Conservation (phyloP, 805 yeast species). For the Saitoella complicata region DNA sequence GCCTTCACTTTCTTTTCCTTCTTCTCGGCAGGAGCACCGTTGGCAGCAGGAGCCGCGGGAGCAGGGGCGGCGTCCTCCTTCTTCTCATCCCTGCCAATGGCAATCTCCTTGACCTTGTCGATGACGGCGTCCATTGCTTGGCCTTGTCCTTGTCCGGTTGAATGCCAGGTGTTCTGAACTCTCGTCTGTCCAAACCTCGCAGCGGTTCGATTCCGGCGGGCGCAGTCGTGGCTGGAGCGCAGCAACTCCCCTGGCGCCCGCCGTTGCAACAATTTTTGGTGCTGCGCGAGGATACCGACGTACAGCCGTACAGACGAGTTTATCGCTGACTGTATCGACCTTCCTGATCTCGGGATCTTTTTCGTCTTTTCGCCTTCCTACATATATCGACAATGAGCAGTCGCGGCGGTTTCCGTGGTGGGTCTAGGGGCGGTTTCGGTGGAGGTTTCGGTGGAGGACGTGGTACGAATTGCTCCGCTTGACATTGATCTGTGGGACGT, state of each 20-base stretch:
- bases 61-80: slow-evolving; percentile 13
- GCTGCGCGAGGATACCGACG: too few relatives aligned
- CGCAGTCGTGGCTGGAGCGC: neutral
- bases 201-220: neutral
- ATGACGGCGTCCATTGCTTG: slow-evolving; percentile 5
- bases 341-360: neutral
- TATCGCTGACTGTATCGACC: too few relatives aligned
- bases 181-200: neutral
- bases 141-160: slow-evolving; percentile 25
- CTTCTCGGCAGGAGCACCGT: slow-evolving; percentile 1
- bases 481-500: too few relatives aligned
- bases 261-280: too few relatives aligned
- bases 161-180: neutral
- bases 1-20: slow-evolving; percentile 16
- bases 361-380: neutral
- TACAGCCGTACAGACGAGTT: too few relatives aligned
- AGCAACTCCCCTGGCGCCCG: too few relatives aligned
- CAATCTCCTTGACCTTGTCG: slow-evolving; percentile 30
- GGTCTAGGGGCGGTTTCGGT: neutral
- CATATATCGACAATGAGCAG: neutral
- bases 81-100: slow-evolving; percentile 15
- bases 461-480: neutral
- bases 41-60: slow-evolving; percentile 10
- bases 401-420: slow-evolving; percentile 2
- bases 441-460: slow-evolving; percentile 3